Evolutionary conservation across 352 stramenopile species (phyloP).

Genomic region (Globisporangium okanoganense): DNA sequence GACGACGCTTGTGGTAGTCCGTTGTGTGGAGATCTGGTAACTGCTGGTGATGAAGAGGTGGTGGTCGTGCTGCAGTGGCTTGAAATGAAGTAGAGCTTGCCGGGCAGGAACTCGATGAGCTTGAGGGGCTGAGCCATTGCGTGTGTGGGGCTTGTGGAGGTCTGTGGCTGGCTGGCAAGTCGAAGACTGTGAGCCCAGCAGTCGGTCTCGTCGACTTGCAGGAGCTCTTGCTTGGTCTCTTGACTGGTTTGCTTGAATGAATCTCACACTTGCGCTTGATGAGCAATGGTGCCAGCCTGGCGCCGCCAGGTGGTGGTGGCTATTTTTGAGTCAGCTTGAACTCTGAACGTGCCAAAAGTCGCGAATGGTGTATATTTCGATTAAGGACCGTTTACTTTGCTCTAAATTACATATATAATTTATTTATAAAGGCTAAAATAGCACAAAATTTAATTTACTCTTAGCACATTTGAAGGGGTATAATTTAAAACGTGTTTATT

Average conservation of each 20-base stretch:
- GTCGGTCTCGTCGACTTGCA: background rate
- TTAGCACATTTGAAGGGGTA: background rate
- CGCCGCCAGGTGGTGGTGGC: background rate
- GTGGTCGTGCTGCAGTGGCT: constrained; percentile 2
- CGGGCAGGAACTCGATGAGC: constrained; percentile 30
- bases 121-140: constrained; percentile 17
- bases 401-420: background rate
- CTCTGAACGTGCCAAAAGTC: background rate
- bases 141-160: background rate
- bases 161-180: background rate
- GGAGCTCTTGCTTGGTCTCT: background rate
- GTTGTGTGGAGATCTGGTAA: background rate
- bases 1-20: background rate
- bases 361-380: background rate
- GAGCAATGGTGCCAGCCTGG: background rate
- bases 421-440: background rate
- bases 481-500: background rate
- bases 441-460: too few relatives aligned
- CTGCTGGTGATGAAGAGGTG: background rate
- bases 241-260: background rate
- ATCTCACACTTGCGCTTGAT: background rate
- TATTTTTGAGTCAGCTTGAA: background rate
- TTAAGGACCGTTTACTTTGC: too few relatives aligned
- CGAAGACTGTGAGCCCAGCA: background rate
- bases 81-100: constrained; percentile 32